These are phyloP conservation scores for Coleophoma cylindrospora DNA, from an alignment of 2,329 filamentous ascomycete species.

Conservation along the genomic window DNA sequence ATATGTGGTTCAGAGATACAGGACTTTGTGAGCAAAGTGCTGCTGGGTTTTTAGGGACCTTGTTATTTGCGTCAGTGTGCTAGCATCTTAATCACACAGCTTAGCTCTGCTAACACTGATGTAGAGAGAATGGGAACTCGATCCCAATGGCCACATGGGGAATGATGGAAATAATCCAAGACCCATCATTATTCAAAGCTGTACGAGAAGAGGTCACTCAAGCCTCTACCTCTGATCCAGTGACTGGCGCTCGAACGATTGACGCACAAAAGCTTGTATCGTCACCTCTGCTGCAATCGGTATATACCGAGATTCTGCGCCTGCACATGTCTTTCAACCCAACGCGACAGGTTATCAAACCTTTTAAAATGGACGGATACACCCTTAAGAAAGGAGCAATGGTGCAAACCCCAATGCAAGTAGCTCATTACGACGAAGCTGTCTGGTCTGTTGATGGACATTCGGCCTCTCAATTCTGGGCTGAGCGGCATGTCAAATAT, in stretches of 20 bases:
- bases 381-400: constrained; percentile 5
- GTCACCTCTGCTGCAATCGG: constrained; percentile 26
- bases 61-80: no score
- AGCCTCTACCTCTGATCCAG: neutral
- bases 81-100: no score
- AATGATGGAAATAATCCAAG: constrained; percentile 22
- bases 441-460: neutral
- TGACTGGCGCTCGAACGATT: neutral
- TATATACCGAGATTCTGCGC: constrained; percentile 27
- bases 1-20: neutral
- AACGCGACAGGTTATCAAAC: constrained; percentile 20
- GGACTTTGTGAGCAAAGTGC: neutral
- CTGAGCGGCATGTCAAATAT: constrained; percentile 3
- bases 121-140: constrained; percentile 22
- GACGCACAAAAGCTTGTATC: neutral
- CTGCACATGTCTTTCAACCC: constrained; percentile 26
- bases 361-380: constrained; percentile 17
- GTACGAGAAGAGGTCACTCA: constrained; percentile 16
- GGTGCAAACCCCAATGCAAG: constrained; percentile 23
- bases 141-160: constrained; percentile 24
- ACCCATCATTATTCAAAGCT: constrained; percentile 12
- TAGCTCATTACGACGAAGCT: constrained; percentile 20
- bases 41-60: neutral
- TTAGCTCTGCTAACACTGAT: no score
- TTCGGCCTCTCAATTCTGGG: constrained; percentile 3